Evolutionary conservation across 192 early-diverging fungal species (phyloP).

Genomic region (Phlyctochytrium planicorne): DNA sequence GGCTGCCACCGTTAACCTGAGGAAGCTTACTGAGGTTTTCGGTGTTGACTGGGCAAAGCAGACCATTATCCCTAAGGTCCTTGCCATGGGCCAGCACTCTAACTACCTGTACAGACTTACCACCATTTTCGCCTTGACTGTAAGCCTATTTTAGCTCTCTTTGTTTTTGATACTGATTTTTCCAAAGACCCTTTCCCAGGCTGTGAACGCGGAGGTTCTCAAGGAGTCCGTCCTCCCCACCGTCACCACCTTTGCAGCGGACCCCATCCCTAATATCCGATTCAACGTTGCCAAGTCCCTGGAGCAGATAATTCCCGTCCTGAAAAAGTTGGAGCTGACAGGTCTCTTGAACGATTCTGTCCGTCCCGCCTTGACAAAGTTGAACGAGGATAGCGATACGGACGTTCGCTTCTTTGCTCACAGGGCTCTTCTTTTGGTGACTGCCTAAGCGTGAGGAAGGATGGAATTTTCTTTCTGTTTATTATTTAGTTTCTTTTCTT

Average conservation of each 20-base stretch:
- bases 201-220: constrained; percentile 83
- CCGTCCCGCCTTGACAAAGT: constrained; percentile 77
- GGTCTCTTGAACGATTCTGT: constrained; percentile 65
- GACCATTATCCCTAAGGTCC: constrained; percentile 91
- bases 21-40: constrained; percentile 97
- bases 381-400: constrained; percentile 85
- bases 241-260: constrained; percentile 75
- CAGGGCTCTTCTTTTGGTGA: constrained; percentile 48
- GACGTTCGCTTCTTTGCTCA: constrained; percentile 95
- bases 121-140: constrained; percentile 92
- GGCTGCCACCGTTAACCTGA: constrained; percentile 91
- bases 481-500: too few relatives aligned
- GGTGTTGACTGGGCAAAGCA: constrained; percentile 96
- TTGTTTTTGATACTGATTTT: not conserved
- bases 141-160: constrained; percentile 39
- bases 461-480: too few relatives aligned
- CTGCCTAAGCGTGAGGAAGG: constrained; percentile 36
- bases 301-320: constrained; percentile 77
- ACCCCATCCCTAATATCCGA: constrained; percentile 98
- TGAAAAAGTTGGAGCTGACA: constrained; percentile 66
- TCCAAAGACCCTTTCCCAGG: constrained; percentile 80
- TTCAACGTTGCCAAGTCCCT: constrained; percentile 98
- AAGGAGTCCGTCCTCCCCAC: constrained; percentile 88
- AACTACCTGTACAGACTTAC: constrained; percentile 99
- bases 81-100: constrained; percentile 82